Base-by-base conservation (phyloP, 106 monocot species). In the Posidonia australis region DNA sequence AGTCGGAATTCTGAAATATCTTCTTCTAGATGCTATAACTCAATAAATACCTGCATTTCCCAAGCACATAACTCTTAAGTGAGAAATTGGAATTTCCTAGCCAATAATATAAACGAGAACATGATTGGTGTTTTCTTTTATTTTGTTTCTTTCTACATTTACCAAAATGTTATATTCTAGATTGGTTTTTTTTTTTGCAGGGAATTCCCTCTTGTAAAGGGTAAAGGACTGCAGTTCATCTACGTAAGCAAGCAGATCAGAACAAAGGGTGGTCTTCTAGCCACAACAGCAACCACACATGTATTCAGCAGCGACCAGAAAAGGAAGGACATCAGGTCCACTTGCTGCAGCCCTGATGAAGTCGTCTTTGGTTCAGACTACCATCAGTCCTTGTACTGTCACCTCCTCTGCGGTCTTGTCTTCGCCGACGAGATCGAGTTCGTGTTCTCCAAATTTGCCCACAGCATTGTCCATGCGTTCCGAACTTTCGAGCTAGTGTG, bases 401-500 rank as follows among this genome's bases (percentile, higher is more conserved):
- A 92, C 75, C 80, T 92, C 13, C 65, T 92, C 2, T 92, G 87
- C 43, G 92, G 87, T 0, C 77, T 92, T 24, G 75, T 92, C 66
- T 76, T 60, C 70, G 82, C 84, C 5, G 55, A 78, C 0, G 92
- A 92, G 23, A 82, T 92, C 6, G 87, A 92, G 65, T 76, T 77
- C 31, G 48, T 92, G 47, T 87, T 58, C 14, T 84, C 92, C 18
- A 82, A 84, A 19, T 92, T 92, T 47, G 92, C 82, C 9, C 81
- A 87, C 76, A 84, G 87, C 68, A 78, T 92, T 10, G 87, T 87
- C 51, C 79, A 84, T 24, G 84, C 92, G 9, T 92, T 92, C 51
- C 71, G 80, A 57, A 92, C 78, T 13, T 84, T 92, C 20, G 92
- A 92, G 72, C 45, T 62, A 21, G 49, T 87, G 6, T 92, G 87